Percentiles rank a stretch among this genome's conserved stretches.
Evolutionary conservation across 345 rosid species (phyloP).

Genomic region (Atalantia buxifolia): DNA sequence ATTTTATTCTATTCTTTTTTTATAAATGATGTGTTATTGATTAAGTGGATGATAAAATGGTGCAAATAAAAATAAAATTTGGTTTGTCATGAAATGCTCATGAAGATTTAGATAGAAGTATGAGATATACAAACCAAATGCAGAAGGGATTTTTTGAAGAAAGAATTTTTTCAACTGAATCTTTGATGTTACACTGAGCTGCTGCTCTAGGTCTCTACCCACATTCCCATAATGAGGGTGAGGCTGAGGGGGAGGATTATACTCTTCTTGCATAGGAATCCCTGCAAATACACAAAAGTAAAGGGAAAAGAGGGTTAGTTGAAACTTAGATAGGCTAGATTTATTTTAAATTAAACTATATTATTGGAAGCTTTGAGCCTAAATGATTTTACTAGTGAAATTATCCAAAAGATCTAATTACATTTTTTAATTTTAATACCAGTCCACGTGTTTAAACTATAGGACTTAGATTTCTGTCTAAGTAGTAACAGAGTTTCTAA

Average conservation of each 20-base stretch:
- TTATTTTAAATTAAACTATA: no score
- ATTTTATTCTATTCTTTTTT: no score
- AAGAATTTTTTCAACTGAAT: neutral
- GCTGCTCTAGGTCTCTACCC: neutral
- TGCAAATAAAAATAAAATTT: neutral
- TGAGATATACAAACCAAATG: neutral
- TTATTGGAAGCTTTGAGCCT: no score
- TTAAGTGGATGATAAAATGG: no score
- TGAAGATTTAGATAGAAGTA: neutral
- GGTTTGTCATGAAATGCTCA: neutral
- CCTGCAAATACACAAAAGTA: neutral
- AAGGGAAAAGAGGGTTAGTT: neutral
- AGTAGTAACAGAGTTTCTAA: no score
- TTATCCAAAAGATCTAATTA: no score
- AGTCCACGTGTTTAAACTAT: no score
- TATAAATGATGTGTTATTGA: no score
- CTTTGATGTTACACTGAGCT: neutral
- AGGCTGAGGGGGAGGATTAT: neutral
- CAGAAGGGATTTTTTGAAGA: neutral
- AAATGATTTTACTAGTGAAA: no score
- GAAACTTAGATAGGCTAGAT: no score
- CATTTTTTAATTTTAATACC: no score
- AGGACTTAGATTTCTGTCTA: no score
- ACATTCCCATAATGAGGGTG: neutral
- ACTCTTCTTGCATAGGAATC: neutral